Evolutionary conservation across 1,139 yeast genomes (phyloP).

Genomic region (Pichia sp.): DNA sequence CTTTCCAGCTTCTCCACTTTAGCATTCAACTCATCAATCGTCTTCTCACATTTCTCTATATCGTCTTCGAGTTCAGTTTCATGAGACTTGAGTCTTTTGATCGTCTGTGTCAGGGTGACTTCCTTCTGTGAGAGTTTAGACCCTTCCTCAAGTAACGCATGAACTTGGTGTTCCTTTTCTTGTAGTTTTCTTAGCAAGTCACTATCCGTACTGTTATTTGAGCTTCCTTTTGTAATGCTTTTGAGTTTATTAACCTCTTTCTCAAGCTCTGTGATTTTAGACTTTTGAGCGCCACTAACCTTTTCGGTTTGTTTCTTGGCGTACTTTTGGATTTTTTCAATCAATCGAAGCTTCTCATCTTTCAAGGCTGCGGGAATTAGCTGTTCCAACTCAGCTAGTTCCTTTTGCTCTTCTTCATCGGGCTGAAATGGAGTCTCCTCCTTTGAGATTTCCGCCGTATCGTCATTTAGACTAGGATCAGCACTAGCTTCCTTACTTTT

Average conservation of each 20-base stretch:
- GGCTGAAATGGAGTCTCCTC: not conserved
- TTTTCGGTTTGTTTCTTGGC: not conserved
- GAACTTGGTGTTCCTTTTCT: conserved; percentile 51
- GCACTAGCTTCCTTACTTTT: conserved; percentile 1
- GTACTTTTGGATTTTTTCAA: not conserved
- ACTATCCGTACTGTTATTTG: conserved; percentile 1
- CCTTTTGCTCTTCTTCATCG: not conserved
- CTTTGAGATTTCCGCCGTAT: not conserved
- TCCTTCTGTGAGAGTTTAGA: conserved; percentile 71
- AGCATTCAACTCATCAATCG: conserved; percentile 28
- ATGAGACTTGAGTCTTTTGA: conserved; percentile 52
- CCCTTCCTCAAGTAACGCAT: conserved; percentile 67
- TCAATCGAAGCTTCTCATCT: not conserved
- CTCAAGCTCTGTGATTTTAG: conserved; percentile 3
- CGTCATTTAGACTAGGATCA: not conserved
- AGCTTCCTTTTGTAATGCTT: not conserved
- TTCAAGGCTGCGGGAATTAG: not conserved
- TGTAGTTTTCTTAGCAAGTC: conserved; percentile 27
- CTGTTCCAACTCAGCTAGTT: not conserved
- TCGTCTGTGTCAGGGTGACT: conserved; percentile 56
- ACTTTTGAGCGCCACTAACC: conserved; percentile 6
- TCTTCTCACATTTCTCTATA: conserved; percentile 15
- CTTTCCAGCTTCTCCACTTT: conserved; percentile 31
- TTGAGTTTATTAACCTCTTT: not conserved
- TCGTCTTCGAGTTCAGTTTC: conserved; percentile 38